Percentiles rank a stretch among this genome's conserved stretches.
Conservation (phyloP, 2,329 filamentous ascomycete genomes). For the Leptographium galeiforme region DNA sequence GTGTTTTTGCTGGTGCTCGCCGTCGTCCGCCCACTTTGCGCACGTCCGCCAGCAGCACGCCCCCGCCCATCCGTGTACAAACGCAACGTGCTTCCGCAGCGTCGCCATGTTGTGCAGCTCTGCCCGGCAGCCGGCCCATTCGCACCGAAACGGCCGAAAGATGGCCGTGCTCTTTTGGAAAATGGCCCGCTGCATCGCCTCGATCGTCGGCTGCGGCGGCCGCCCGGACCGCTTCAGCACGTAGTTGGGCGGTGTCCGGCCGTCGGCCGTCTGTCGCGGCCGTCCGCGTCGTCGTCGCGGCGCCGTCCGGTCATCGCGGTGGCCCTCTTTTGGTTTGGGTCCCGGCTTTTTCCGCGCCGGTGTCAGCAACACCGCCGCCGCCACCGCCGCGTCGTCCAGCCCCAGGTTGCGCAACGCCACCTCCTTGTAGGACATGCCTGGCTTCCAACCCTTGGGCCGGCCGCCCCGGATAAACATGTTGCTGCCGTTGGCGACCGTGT, state of each 20-base stretch:
- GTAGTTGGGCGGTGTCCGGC: background rate
- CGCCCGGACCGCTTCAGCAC: constrained; percentile 25
- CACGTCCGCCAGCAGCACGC: constrained; percentile 30
- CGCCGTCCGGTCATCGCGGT: background rate
- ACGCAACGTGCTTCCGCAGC: constrained; percentile 36
- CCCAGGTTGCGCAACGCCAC: constrained; percentile 10
- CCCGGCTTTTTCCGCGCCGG: background rate
- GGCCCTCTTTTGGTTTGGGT: background rate
- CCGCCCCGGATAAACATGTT: constrained; percentile 22
- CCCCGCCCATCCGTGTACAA: constrained; percentile 28
- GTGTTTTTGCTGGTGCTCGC: background rate
- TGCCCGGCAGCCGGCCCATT: constrained; percentile 45
- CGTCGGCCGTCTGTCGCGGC: background rate
- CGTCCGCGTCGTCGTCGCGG: background rate
- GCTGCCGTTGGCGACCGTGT: background rate
- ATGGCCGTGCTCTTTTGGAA: constrained; percentile 28
- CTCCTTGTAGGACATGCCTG: constrained; percentile 18
- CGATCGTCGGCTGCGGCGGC: constrained; percentile 21
- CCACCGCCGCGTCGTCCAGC: constrained; percentile 1
- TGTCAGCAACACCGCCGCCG: constrained; percentile 4
- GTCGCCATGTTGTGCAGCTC: constrained; percentile 51
- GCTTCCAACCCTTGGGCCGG: constrained; percentile 34
- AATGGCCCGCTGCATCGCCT: constrained; percentile 19
- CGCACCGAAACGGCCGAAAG: constrained; percentile 42
- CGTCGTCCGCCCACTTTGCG: constrained; percentile 6